Evolutionary conservation across 1,284 basidiomycete species (phyloP).

Genomic region (Grifola frondosa): DNA sequence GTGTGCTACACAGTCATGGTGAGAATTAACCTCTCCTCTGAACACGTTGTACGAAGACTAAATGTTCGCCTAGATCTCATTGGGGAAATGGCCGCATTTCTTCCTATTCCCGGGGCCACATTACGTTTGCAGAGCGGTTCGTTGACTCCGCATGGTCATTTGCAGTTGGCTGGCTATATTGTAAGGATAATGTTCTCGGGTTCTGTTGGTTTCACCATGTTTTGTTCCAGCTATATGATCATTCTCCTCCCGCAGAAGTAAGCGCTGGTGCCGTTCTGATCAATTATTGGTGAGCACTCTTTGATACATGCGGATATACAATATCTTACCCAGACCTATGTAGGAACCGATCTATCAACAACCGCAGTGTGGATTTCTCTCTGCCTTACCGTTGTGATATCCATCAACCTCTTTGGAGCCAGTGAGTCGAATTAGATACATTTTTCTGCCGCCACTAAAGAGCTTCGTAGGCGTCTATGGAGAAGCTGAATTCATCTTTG

Average conservation of each 20-base stretch:
- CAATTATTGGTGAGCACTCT: constrained; percentile 58
- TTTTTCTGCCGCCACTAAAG: neutral
- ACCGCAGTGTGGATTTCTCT: constrained; percentile 76
- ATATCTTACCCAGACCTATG: neutral
- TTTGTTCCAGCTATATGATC: constrained; percentile 65
- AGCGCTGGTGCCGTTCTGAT: constrained; percentile 79
- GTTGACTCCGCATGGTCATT: constrained; percentile 81
- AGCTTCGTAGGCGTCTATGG: constrained; percentile 53
- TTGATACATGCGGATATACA: constrained; percentile 2
- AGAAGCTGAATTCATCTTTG: constrained; percentile 75
- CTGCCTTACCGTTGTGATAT: constrained; percentile 68
- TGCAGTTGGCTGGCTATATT: constrained; percentile 81
- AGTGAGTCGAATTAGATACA: no score
- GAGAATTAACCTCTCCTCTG: constrained; percentile 7
- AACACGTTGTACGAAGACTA: no score
- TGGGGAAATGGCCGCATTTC: constrained; percentile 38
- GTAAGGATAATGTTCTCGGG: no score
- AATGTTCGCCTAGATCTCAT: constrained; percentile 36
- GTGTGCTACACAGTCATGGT: constrained; percentile 54
- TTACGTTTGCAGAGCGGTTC: constrained; percentile 77
- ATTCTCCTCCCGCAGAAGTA: constrained; percentile 74
- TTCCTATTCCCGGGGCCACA: constrained; percentile 65
- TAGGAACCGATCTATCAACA: constrained; percentile 48
- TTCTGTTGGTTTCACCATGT: neutral
- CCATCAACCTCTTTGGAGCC: constrained; percentile 79